Conservation (phyloP, 805 yeast species). For the Huiozyma naganishii region DNA sequence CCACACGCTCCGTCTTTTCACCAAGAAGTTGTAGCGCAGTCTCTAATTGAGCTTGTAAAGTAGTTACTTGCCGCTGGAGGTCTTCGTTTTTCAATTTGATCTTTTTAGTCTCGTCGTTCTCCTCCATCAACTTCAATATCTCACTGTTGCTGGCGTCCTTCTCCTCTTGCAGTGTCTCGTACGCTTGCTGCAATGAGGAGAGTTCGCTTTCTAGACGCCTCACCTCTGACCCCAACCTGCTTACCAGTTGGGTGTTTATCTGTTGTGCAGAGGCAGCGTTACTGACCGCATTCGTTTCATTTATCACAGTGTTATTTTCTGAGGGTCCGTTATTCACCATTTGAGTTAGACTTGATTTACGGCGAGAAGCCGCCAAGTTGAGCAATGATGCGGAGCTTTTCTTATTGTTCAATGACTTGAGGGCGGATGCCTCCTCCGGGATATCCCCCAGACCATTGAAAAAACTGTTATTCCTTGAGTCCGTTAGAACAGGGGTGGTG, state of each 20-base stretch:
- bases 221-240: slow-evolving; percentile 65
- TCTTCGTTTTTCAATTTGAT: slow-evolving; percentile 27
- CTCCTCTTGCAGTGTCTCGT: slow-evolving; percentile 40
- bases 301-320: not conserved
- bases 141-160: slow-evolving; percentile 62
- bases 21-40: slow-evolving; percentile 63
- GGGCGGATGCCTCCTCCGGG: slow-evolving; percentile 21
- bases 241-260: slow-evolving; percentile 44
- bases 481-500: not conserved
- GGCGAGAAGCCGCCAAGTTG: not conserved
- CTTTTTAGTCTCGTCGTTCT: slow-evolving; percentile 35
- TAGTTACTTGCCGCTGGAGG: slow-evolving; percentile 26
- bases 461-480: not conserved
- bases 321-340: not conserved
- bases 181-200: slow-evolving; percentile 51
- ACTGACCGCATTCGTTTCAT: not conserved
- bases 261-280: slow-evolving; percentile 3
- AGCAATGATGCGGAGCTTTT: slow-evolving; percentile 1
- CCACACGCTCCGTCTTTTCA: slow-evolving; percentile 77
- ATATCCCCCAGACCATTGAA: slow-evolving; percentile 3
- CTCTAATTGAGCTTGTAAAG: slow-evolving; percentile 35
- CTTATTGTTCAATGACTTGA: slow-evolving; percentile 5
- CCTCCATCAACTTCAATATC: slow-evolving; percentile 46
- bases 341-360: not conserved
- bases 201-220: slow-evolving; percentile 75